Base-by-base conservation (phyloP, 2,329 filamentous ascomycete genomes). In the Ophiostoma angusticollis region DNA sequence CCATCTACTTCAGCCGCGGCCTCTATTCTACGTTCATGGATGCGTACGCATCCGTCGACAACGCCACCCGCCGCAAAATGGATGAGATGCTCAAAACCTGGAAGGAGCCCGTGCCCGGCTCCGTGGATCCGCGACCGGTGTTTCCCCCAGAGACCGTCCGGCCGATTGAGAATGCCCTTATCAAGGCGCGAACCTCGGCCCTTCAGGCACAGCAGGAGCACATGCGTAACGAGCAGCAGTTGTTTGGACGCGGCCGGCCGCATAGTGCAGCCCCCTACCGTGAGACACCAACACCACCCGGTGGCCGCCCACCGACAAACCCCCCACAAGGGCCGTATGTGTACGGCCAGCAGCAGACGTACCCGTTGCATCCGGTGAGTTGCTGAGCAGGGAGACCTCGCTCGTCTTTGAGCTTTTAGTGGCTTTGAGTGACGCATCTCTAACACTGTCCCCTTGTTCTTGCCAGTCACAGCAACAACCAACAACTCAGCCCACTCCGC, bases 51-150 rank as follows among this genome's bases (percentile, higher is more conserved):
- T 74, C 93, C 44, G 87, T 96, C 46, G 86, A 94, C 52, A 72
- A 74, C 46, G 70, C 72, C 44, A 86, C 87, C 17, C 78, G 91
- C 47, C 80, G 80, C 49, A 93, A 93, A 59, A 83, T 98, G 74
- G 91, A 96, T 56, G 87, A 93, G 59, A 89, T 98, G 80, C 69
- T 98, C 50, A 86, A 84, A 60, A 98, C 91, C 1, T 98, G 91
- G 91, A 96, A 95, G 60, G 84, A 94, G 53, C 84, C 91, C 2
- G 86, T 96, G 12, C 86, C 89, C 2, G 91, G 89, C 35, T 94
- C 91, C 12, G 76, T 93, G 56, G 89, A 94, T 52, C 80, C 80
- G n/a, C 76, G 84, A 45, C 87, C 91, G 7, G 89, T 98, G 37
- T 98, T 98, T 55, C 75, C 85, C 21, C 71, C 77, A 28, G 86